Percentiles rank a stretch among this genome's conserved stretches.
These are phyloP conservation scores for Epichloe gansuensis DNA, from an alignment of 2,329 filamentous ascomycete genomes.

Conservation along the genomic window DNA sequence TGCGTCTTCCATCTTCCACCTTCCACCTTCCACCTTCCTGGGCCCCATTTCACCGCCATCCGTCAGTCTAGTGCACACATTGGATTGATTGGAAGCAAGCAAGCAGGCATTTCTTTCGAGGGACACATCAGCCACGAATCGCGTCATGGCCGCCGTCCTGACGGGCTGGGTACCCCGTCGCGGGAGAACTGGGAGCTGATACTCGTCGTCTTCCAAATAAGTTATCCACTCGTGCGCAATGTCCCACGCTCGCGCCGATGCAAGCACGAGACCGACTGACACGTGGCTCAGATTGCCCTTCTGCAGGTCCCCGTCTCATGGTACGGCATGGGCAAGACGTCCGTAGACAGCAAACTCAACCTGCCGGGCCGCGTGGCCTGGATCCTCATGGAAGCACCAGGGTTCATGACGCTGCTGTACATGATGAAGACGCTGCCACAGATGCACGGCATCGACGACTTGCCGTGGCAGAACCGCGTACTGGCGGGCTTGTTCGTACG, in stretches of 20 bases:
- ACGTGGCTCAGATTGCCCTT: constrained; percentile 46
- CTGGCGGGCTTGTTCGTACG: constrained; percentile 55
- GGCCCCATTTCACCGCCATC: no score
- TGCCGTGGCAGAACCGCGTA: constrained; percentile 69
- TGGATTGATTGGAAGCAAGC: no score
- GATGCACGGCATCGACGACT: constrained; percentile 40
- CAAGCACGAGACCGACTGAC: neutral
- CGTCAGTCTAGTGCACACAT: no score
- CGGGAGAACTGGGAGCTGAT: constrained; percentile 45
- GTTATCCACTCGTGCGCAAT: constrained; percentile 35
- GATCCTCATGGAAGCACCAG: constrained; percentile 77
- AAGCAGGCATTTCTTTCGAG: no score
- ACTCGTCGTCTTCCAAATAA: constrained; percentile 38
- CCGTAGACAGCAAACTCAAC: constrained; percentile 61
- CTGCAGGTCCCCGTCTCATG: constrained; percentile 66
- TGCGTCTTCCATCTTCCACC: no score
- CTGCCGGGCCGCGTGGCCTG: constrained; percentile 81
- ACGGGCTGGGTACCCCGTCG: constrained; percentile 46
- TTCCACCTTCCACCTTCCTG: no score
- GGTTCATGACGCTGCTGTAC: constrained; percentile 68
- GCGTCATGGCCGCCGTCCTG: constrained; percentile 32
- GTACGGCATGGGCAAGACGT: constrained; percentile 92
- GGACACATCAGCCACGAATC: no score
- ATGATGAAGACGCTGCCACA: constrained; percentile 57
- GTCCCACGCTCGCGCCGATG: neutral